Evolutionary conservation across 768 basidiomycete genomes (phyloP).

Genomic region (Naganishia kalamii): DNA sequence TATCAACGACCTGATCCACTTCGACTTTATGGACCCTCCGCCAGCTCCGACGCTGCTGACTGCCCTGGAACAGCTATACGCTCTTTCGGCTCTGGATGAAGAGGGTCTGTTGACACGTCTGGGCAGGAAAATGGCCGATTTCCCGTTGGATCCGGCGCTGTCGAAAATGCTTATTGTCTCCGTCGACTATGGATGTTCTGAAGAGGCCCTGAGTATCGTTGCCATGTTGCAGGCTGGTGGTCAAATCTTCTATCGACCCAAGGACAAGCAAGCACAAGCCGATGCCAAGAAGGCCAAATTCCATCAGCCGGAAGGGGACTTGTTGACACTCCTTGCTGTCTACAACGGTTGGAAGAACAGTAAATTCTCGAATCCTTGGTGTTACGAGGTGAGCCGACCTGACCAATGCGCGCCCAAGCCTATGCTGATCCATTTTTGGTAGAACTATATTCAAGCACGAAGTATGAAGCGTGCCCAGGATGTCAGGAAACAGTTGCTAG

Average conservation of each 20-base stretch:
- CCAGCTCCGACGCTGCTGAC: slow-evolving; percentile 95
- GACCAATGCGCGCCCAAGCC: background rate
- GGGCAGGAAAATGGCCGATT: slow-evolving; percentile 98
- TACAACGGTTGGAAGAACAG: slow-evolving; percentile 98
- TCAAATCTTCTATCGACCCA: slow-evolving; percentile 95
- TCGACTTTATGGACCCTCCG: slow-evolving; percentile 99
- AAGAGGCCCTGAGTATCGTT: slow-evolving; percentile 93
- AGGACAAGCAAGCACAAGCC: slow-evolving; percentile 98
- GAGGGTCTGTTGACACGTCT: slow-evolving; percentile 90
- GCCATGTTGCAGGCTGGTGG: slow-evolving; percentile 92
- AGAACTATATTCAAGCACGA: slow-evolving; percentile 92
- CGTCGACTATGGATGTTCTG: slow-evolving; percentile 93
- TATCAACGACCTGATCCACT: slow-evolving; percentile 91
- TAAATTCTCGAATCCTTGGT: slow-evolving; percentile 98
- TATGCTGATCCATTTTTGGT: background rate
- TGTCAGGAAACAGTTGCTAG: slow-evolving; percentile 91
- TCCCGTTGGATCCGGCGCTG: slow-evolving; percentile 91
- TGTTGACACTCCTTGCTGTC: slow-evolving; percentile 61
- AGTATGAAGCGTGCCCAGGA: slow-evolving; percentile 97
- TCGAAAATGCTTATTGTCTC: slow-evolving; percentile 99
- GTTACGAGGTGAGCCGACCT: slow-evolving; percentile 58
- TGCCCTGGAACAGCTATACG: slow-evolving; percentile 87
- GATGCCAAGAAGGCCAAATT: slow-evolving; percentile 99
- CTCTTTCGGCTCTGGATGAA: slow-evolving; percentile 89
- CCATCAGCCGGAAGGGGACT: slow-evolving; percentile 94